Conservation (phyloP, 202 grass and related monocot genomes). For the Cymbopogon flexuosus region DNA sequence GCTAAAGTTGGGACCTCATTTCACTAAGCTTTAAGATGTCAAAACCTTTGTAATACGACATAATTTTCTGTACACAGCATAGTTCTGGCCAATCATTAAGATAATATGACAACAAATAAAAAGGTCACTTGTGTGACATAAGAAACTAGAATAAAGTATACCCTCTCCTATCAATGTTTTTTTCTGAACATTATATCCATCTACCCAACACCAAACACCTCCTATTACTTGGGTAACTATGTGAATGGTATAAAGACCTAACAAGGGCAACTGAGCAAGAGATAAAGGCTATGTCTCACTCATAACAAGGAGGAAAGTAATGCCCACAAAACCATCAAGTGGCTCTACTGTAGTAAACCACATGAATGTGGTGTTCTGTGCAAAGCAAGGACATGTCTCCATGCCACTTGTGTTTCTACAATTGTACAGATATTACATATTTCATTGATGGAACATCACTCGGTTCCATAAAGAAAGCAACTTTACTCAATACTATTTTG, state of each 20-base stretch:
- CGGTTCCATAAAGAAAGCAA: not conserved
- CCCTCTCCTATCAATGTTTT: not conserved
- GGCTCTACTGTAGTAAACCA: not conserved
- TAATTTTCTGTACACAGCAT: not conserved
- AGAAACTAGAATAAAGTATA: not conserved
- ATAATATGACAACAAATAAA: not conserved
- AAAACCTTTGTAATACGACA: not conserved
- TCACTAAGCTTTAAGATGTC: not conserved
- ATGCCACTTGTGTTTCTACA: not conserved
- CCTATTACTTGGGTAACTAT: not conserved
- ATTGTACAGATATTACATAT: not conserved
- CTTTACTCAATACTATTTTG: not conserved
- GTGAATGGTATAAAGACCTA: not conserved
- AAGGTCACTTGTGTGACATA: not conserved
- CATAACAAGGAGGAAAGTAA: not conserved
- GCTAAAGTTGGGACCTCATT: not conserved
- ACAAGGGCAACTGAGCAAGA: not conserved
- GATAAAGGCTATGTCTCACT: not conserved
- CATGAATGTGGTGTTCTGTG: not conserved
- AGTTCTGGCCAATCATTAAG: not conserved
- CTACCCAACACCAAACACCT: no score
- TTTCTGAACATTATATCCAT: not conserved
- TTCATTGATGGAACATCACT: not conserved
- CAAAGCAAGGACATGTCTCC: not conserved
- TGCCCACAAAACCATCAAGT: not conserved